Conservation (phyloP, 2,329 filamentous ascomycete genomes). For the Talaromyces sp. region DNA sequence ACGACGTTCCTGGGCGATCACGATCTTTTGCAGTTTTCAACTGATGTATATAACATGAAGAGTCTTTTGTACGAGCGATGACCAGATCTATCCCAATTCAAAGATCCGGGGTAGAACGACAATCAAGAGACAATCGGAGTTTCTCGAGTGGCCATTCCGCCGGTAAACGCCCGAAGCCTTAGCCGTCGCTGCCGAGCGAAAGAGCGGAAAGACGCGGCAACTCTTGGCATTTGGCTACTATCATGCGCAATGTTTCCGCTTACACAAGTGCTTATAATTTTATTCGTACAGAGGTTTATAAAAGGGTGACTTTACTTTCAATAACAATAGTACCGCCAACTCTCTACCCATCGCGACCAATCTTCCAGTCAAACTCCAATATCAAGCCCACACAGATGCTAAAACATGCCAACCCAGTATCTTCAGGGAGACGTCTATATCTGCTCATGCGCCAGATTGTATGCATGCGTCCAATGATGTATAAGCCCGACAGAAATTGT, state of each 20-base stretch:
- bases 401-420: neutral
- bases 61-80: neutral
- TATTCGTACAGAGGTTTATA: neutral
- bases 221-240: slow-evolving; percentile 1
- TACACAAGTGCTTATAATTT: neutral
- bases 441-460: slow-evolving; percentile 2
- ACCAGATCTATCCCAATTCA: neutral
- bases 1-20: neutral
- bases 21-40: neutral
- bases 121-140: neutral
- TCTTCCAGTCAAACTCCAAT: neutral
- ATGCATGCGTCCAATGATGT: slow-evolving; percentile 7
- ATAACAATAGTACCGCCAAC: neutral
- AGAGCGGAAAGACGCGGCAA: slow-evolving; percentile 18
- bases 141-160: slow-evolving; percentile 1
- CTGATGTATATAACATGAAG: neutral
- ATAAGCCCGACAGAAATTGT: neutral
- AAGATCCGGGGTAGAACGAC: neutral
- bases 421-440: slow-evolving; percentile 2
- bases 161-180: neutral
- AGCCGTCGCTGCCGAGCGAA: neutral
- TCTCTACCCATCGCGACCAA: neutral
- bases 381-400: slow-evolving; percentile 1
- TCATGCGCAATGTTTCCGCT: slow-evolving; percentile 12
- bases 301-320: neutral